Percentiles rank a stretch among this genome's conserved stretches.
Evolutionary conservation across 2,329 filamentous ascomycete genomes (phyloP).

Genomic region (Ceratocystis alfenasii): DNA sequence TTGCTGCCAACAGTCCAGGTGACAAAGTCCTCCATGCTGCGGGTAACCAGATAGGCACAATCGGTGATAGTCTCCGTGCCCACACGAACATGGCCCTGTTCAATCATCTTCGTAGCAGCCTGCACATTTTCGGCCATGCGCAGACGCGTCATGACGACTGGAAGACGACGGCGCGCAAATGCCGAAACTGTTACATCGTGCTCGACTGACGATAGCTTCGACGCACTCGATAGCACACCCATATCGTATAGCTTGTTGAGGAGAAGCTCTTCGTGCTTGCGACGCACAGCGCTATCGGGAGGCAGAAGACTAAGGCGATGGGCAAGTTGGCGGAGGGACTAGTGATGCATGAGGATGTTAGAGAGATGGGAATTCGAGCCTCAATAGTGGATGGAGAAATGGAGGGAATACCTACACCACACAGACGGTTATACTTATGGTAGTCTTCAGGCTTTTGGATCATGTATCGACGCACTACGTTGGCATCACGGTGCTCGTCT

Average conservation of each 20-base stretch:
- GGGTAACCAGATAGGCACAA: slow-evolving; percentile 75
- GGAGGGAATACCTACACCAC: slow-evolving; percentile 44
- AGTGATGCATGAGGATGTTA: slow-evolving; percentile 22
- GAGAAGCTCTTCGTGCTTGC: slow-evolving; percentile 74
- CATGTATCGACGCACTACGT: slow-evolving; percentile 72
- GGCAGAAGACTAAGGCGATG: slow-evolving; percentile 79
- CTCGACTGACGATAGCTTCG: slow-evolving; percentile 75
- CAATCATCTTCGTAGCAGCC: slow-evolving; percentile 74
- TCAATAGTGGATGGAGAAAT: slow-evolving; percentile 27
- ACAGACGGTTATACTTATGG: slow-evolving; percentile 52
- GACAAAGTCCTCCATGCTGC: slow-evolving; percentile 89
- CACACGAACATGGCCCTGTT: slow-evolving; percentile 86
- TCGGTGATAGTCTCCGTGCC: slow-evolving; percentile 86
- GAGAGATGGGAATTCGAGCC: neutral
- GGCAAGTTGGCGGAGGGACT: slow-evolving; percentile 79
- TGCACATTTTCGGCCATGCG: slow-evolving; percentile 87
- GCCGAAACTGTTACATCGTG: slow-evolving; percentile 78
- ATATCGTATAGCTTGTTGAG: slow-evolving; percentile 89
- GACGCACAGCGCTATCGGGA: slow-evolving; percentile 61
- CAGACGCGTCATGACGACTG: slow-evolving; percentile 80
- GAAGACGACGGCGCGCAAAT: slow-evolving; percentile 71
- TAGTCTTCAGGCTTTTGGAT: slow-evolving; percentile 87
- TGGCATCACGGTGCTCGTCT: slow-evolving; percentile 75
- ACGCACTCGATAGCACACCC: slow-evolving; percentile 65
- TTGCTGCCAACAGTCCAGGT: slow-evolving; percentile 94